Evolutionary conservation across 2,329 filamentous ascomycete species (phyloP).

Genomic region (Cladosporium sp.): DNA sequence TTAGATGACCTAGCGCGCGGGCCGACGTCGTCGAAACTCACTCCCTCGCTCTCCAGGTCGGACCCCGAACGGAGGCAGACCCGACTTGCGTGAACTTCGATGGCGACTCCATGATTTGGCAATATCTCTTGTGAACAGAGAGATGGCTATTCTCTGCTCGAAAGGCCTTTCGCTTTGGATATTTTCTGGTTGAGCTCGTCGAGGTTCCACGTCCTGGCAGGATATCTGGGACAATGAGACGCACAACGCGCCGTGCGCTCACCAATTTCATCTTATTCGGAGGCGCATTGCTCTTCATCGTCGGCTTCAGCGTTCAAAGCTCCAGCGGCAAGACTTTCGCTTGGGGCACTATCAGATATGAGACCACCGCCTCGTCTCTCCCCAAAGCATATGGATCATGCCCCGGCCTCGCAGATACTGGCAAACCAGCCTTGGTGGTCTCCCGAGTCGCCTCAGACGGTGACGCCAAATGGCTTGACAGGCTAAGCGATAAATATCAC

Average conservation of each 20-base stretch:
- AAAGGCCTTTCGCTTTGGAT: too few relatives aligned
- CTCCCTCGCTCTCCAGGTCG: too few relatives aligned
- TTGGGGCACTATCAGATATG: slow-evolving; percentile 44
- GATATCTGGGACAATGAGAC: slow-evolving; percentile 29
- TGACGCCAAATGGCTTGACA: slow-evolving; percentile 39
- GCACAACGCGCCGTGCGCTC: slow-evolving; percentile 34
- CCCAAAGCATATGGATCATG: slow-evolving; percentile 38
- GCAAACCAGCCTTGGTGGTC: slow-evolving; percentile 45
- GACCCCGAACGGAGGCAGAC: too few relatives aligned
- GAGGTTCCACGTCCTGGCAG: too few relatives aligned
- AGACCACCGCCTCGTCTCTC: slow-evolving; percentile 32
- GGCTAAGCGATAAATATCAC: slow-evolving; percentile 38
- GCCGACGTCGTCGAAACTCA: too few relatives aligned
- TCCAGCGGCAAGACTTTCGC: slow-evolving; percentile 33
- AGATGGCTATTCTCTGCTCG: too few relatives aligned
- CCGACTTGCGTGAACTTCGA: too few relatives aligned
- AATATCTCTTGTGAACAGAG: too few relatives aligned
- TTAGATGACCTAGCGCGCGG: too few relatives aligned
- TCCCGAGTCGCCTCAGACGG: slow-evolving; percentile 40
- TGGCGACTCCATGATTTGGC: too few relatives aligned
- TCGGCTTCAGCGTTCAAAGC: slow-evolving; percentile 35
- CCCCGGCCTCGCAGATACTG: slow-evolving; percentile 34
- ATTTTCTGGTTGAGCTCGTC: too few relatives aligned
- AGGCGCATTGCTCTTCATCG: slow-evolving; percentile 32
- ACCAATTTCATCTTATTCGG: slow-evolving; percentile 35